Evolutionary conservation across 1,284 basidiomycete species (phyloP), one percentile per base, ranked within the genome.

Genomic region (Cryptococcus depauperatus): DNA sequence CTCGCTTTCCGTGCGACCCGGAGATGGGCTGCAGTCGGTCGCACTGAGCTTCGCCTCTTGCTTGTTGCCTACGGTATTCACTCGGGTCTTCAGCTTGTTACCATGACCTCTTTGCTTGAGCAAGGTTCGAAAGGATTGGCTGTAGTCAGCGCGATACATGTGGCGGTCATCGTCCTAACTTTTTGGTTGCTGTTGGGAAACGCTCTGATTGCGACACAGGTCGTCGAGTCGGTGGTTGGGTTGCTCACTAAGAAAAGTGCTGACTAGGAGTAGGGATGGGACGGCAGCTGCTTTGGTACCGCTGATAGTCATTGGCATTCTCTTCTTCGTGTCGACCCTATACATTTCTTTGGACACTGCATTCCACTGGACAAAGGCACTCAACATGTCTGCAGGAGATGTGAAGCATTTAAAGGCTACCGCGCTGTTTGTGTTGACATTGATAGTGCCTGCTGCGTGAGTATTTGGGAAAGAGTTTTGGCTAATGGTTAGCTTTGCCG

Each of bases 101-200:
- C 84, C 9, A 87, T 80, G 19, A 83, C 84, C 34, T 77, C 85
- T 0, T 70, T 90, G 53, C 72, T 91, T 26, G 66, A 79, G 55
- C 87, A 91, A 71, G 66, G 85, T 37, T 76, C 79, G 16, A 79
- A 76, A 0, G 72, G 77, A 1, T 74, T 91, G 25, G 77, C 81
- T 7, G 77, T 79, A 14, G 58, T 91, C 46, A 85, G 85, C 0
- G 80, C 84, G 0, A 73, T 91, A 5, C 87, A 73, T 44, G 82
- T 65, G 78, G 73, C 81, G 4, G 54, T 81, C 18, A 77, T 88
- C 26, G 80, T 79, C 4, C 75, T 81, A 4, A 67, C 85, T 0
- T 88, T 87, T 59, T 88, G 84, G 84, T 59, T 79, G 3, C 73
- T 91, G 41, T 72, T 91, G 26, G 83, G 76, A 23, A 90, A 88